Percentiles rank a stretch among this genome's conserved stretches.
Evolutionary conservation across 176 grass and related monocot genomes (phyloP).

Genomic region (Zea luxurians): DNA sequence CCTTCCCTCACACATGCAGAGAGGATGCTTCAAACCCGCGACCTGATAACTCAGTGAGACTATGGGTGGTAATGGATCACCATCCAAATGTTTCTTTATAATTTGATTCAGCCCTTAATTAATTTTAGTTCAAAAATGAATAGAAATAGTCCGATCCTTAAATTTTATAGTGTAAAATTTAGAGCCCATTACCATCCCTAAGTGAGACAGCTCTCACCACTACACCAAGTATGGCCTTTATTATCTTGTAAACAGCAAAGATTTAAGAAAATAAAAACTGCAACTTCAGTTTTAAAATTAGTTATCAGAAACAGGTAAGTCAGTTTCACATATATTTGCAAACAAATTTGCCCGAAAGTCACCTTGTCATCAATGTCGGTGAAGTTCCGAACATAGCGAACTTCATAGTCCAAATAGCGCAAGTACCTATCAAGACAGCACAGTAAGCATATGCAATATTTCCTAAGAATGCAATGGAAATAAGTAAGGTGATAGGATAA

Average conservation of each 20-base stretch:
- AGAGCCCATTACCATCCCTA: no score
- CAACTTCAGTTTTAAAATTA: neutral
- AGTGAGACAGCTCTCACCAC: no score
- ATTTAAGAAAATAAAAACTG: conserved; percentile 9
- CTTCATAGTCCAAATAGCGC: conserved; percentile 70
- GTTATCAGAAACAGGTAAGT: neutral
- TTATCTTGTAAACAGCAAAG: neutral
- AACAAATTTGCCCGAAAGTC: neutral
- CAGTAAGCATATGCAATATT: neutral
- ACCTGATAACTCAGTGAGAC: no score
- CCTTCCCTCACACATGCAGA: no score
- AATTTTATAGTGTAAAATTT: no score
- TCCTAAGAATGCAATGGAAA: neutral
- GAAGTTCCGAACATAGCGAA: conserved; percentile 91
- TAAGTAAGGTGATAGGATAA: neutral
- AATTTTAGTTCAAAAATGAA: no score
- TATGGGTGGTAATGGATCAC: no score
- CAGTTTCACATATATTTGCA: neutral
- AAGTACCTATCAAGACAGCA: conserved; percentile 61
- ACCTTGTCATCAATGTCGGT: conserved; percentile 99
- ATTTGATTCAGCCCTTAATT: no score
- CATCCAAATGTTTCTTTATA: no score
- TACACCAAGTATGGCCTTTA: neutral
- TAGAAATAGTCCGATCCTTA: no score
- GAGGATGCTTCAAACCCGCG: no score